These are phyloP conservation scores for Heracleum sosnowskyi DNA, from an alignment of 129 eudicot species.

Conservation along the genomic window DNA sequence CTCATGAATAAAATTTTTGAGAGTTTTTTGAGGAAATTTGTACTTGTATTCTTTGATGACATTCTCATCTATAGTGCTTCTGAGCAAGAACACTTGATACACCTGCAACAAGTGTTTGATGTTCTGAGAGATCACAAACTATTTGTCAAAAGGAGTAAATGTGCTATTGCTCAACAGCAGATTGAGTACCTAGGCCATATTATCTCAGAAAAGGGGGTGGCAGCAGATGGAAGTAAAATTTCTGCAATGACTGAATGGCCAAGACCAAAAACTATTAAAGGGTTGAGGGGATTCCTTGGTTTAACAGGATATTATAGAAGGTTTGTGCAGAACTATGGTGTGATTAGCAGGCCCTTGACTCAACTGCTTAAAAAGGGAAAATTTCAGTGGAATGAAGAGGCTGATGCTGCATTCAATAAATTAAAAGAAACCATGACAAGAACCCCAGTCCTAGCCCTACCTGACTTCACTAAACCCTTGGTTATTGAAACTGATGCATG, in stretches of 20 bases:
- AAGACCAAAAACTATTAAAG: neutral
- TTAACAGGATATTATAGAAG: no score
- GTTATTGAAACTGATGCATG: no score
- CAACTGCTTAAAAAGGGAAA: no score
- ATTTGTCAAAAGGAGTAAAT: neutral
- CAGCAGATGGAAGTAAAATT: neutral
- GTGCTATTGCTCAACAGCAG: neutral
- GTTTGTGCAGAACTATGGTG: no score
- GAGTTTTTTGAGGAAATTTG: neutral
- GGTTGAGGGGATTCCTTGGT: neutral
- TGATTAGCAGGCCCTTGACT: no score
- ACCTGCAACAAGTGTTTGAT: neutral
- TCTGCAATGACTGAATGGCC: neutral
- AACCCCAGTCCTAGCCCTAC: neutral
- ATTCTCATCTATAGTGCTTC: neutral
- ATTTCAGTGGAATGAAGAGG: no score
- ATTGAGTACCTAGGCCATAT: neutral
- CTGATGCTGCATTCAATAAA: no score
- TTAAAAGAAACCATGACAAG: no score
- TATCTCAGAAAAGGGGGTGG: neutral
- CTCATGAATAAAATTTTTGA: neutral
- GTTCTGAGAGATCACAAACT: neutral
- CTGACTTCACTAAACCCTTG: neutral
- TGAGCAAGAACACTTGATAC: neutral
- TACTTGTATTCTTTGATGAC: neutral